phyloP scores from a whole-genome alignment of 345 rosid species.

The Eucalyptus tenuipes region DNA sequence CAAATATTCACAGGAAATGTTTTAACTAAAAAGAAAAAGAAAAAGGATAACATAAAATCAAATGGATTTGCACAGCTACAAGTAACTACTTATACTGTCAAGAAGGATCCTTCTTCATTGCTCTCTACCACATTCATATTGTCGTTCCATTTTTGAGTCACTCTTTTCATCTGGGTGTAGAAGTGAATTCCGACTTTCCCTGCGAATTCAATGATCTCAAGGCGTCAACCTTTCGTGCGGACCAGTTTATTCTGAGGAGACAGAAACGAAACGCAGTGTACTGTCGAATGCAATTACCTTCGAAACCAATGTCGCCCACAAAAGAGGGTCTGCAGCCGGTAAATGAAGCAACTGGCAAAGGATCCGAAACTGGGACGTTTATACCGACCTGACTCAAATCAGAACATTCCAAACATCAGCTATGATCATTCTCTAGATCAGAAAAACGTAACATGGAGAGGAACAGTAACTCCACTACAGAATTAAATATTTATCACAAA shows the following conservation, averaged over 20 bases:
- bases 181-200: slow-evolving; percentile 41
- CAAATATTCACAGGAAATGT: neutral
- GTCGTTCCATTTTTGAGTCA: slow-evolving; percentile 43
- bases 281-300: slow-evolving; percentile 9
- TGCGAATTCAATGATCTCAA: neutral
- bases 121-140: neutral
- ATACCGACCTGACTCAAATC: slow-evolving; percentile 36
- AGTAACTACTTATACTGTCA: neutral
- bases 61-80: neutral
- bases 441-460: neutral
- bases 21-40: neutral
- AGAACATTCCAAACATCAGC: neutral
- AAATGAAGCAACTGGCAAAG: slow-evolving; percentile 29
- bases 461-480: neutral
- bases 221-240: neutral
- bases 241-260: neutral
- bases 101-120: neutral
- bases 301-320: slow-evolving; percentile 30
- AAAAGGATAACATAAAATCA: neutral
- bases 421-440: neutral
- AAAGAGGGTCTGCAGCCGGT: slow-evolving; percentile 31
- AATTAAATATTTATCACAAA: neutral
- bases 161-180: slow-evolving; percentile 43
- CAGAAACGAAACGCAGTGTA: neutral
- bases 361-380: slow-evolving; percentile 33